Evolutionary conservation across 306 rosid genomes (phyloP).

Genomic region (Vigna nakashimae): DNA sequence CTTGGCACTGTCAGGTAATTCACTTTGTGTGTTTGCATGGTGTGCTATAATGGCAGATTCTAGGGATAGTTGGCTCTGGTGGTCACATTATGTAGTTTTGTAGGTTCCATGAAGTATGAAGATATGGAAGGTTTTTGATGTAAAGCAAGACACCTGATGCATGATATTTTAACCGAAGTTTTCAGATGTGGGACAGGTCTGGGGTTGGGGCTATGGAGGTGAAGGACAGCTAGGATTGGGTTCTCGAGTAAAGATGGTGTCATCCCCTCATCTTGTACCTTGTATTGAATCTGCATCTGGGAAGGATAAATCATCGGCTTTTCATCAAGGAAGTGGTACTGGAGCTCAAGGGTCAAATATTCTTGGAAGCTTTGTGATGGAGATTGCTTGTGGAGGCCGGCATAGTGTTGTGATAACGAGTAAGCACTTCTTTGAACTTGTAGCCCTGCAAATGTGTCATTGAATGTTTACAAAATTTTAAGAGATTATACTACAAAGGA

Average conservation of each 20-base stretch:
- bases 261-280: constrained; percentile 81
- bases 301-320: constrained; percentile 60
- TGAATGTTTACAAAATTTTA: constrained; percentile 3
- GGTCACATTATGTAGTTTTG: constrained; percentile 84
- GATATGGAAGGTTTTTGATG: constrained; percentile 89
- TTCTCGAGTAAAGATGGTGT: constrained; percentile 82
- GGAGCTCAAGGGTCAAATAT: constrained; percentile 58
- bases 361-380: constrained; percentile 72
- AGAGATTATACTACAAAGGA: neutral
- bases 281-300: constrained; percentile 69
- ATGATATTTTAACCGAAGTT: constrained; percentile 83
- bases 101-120: constrained; percentile 83
- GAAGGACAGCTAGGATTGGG: constrained; percentile 99
- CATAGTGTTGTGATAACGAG: constrained; percentile 88
- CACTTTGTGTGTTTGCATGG: constrained; percentile 33
- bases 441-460: constrained; percentile 8
- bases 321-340: constrained; percentile 52
- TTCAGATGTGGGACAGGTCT: constrained; percentile 99
- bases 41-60: constrained; percentile 36
- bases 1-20: constrained; percentile 85
- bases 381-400: constrained; percentile 95
- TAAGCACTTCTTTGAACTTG: constrained; percentile 41
- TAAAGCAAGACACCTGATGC: constrained; percentile 84
- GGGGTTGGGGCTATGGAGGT: constrained; percentile 99
- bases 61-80: constrained; percentile 60